A percentile compares a stretch with the other conserved stretches of the same genome.
These are phyloP conservation scores for Mycena metata DNA, from an alignment of 768 basidiomycete genomes.

Conservation along the genomic window DNA sequence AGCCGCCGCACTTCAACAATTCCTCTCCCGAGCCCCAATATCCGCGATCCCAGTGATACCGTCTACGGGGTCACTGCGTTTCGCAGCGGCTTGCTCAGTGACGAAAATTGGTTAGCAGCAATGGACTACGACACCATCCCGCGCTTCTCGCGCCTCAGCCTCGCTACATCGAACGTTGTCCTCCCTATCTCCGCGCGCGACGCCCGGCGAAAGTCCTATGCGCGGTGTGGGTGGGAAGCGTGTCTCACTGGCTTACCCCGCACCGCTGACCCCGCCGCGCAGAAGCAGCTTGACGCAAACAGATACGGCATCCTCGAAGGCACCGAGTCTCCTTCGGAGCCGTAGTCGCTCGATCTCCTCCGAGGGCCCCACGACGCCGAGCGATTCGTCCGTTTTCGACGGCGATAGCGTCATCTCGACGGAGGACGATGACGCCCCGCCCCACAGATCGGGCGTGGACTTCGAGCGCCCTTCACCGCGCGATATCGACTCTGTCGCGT, in stretches of 20 bases:
- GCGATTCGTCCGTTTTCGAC: constrained; percentile 3
- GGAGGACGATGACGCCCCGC: neutral
- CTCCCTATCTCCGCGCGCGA: constrained; percentile 57
- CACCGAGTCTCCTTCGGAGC: constrained; percentile 31
- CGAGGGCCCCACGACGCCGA: constrained; percentile 30
- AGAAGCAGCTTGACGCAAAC: constrained; percentile 21
- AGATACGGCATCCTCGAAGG: constrained; percentile 1
- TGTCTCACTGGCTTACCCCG: constrained; percentile 14
- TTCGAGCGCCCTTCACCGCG: constrained; percentile 18
- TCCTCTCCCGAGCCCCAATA: neutral
- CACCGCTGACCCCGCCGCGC: constrained; percentile 19
- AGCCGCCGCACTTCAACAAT: constrained; percentile 22
- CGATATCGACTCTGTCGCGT: constrained; percentile 4
- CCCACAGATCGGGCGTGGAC: neutral
- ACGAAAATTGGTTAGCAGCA: constrained; percentile 54
- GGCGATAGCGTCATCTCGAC: constrained; percentile 1
- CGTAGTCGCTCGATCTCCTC: constrained; percentile 29
- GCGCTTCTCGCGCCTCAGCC: constrained; percentile 55
- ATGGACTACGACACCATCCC: constrained; percentile 54
- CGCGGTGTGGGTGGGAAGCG: constrained; percentile 33
- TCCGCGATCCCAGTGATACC: neutral
- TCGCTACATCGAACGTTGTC: constrained; percentile 51
- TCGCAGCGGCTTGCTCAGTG: constrained; percentile 1
- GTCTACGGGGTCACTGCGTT: neutral
- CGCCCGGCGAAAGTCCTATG: constrained; percentile 9